Evolutionary conservation across 2,329 filamentous ascomycete genomes (phyloP).

Genomic region (Ophiocordyceps sinensis): DNA sequence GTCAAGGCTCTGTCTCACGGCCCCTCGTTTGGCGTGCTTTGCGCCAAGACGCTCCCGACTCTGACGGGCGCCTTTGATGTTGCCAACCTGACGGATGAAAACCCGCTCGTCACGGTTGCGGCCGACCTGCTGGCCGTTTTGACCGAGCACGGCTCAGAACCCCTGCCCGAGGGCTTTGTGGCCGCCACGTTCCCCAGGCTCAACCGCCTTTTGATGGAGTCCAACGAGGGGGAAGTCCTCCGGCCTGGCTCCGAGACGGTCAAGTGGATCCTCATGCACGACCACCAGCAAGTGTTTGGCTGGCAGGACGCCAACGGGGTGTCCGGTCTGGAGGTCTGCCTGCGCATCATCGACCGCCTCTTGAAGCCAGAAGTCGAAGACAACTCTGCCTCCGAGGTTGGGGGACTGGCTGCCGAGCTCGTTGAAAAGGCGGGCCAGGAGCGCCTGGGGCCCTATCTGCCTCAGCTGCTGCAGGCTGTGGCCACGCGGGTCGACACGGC

Average conservation of each 20-base stretch:
- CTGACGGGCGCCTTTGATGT: conserved; percentile 83
- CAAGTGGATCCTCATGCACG: conserved; percentile 80
- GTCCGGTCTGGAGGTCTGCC: conserved; percentile 72
- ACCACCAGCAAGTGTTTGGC: conserved; percentile 75
- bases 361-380: conserved; percentile 77
- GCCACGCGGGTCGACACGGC: conserved; percentile 73
- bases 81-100: conserved; percentile 70
- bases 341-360: conserved; percentile 85
- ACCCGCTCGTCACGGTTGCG: conserved; percentile 73
- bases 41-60: conserved; percentile 73
- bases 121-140: conserved; percentile 72
- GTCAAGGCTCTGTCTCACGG: conserved; percentile 52
- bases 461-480: conserved; percentile 78
- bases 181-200: conserved; percentile 77
- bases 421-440: conserved; percentile 93
- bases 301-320: conserved; percentile 74
- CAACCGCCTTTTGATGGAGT: conserved; percentile 66
- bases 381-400: conserved; percentile 88
- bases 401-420: conserved; percentile 81
- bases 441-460: conserved; percentile 76
- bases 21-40: conserved; percentile 63
- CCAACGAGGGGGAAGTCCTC: conserved; percentile 75
- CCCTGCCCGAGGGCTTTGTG: conserved; percentile 76
- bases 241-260: conserved; percentile 75
- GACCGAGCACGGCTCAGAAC: conserved; percentile 68